A percentile compares a stretch with the other conserved stretches of the same genome.
phyloP scores from a whole-genome alignment of 352 stramenopile species.

The Phytophthora citricola region DNA sequence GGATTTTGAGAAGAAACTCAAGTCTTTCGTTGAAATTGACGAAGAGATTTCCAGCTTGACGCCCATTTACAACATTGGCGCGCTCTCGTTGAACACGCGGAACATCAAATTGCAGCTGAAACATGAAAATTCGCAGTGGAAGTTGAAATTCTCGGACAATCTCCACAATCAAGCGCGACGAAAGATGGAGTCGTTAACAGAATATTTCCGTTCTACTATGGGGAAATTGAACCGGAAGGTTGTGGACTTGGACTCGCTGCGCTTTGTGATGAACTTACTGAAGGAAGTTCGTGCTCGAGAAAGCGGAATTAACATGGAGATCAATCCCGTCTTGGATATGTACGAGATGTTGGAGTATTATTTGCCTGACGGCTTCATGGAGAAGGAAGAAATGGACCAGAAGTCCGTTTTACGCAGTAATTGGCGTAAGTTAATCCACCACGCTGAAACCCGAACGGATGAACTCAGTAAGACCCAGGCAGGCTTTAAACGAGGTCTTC shows the following conservation, averaged over 20 bases:
- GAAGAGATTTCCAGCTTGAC: slow-evolving; percentile 91
- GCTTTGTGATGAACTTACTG: slow-evolving; percentile 98
- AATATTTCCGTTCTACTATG: slow-evolving; percentile 96
- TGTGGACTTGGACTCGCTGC: slow-evolving; percentile 96
- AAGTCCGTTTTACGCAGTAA: slow-evolving; percentile 97
- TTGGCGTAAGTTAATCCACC: slow-evolving; percentile 97
- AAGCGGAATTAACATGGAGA: slow-evolving; percentile 98
- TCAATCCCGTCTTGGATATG: slow-evolving; percentile 98
- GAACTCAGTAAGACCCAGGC: slow-evolving; percentile 96
- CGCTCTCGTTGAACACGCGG: slow-evolving; percentile 96
- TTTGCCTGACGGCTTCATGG: slow-evolving; percentile 96
- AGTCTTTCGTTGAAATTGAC: slow-evolving; percentile 96
- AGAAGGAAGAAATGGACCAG: slow-evolving; percentile 99
- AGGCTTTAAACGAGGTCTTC: slow-evolving; percentile 95
- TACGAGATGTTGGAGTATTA: slow-evolving; percentile 98
- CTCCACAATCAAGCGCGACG: slow-evolving; percentile 93
- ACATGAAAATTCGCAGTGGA: slow-evolving; percentile 97
- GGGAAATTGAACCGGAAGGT: slow-evolving; percentile 95
- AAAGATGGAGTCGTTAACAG: slow-evolving; percentile 95
- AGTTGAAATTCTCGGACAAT: slow-evolving; percentile 98
- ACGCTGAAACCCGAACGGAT: slow-evolving; percentile 94
- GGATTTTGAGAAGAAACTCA: slow-evolving; percentile 97
- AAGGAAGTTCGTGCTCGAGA: slow-evolving; percentile 97
- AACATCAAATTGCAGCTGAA: slow-evolving; percentile 97
- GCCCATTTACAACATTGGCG: slow-evolving; percentile 96